Evolutionary conservation across 129 eudicot genomes (phyloP).

Genomic region (Chrysanthemum seticuspe): DNA sequence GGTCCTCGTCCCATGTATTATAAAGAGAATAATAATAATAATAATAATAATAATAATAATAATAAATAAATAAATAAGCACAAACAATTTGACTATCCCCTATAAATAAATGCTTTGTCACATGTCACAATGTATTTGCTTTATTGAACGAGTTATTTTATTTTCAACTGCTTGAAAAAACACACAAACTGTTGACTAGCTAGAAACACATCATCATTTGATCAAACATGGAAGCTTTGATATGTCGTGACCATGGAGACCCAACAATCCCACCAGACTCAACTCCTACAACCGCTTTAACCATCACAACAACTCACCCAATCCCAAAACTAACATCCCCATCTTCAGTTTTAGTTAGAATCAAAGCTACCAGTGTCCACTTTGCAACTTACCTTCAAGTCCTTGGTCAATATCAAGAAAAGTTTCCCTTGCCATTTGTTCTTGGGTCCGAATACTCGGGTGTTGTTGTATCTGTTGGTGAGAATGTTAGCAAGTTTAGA

Average conservation of each 20-base stretch:
- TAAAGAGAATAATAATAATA: too few species aligned
- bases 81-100: too few species aligned
- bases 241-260: constrained; percentile 77
- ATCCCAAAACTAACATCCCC: constrained; percentile 61
- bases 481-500: constrained; percentile 57
- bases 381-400: constrained; percentile 86
- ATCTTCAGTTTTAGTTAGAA: constrained; percentile 56
- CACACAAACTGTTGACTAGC: too few species aligned
- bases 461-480: constrained; percentile 61
- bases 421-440: constrained; percentile 62
- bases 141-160: too few species aligned
- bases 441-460: constrained; percentile 91
- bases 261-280: constrained; percentile 57
- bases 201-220: too few species aligned
- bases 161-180: too few species aligned
- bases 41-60: too few species aligned
- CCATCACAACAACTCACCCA: constrained; percentile 53
- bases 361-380: constrained; percentile 75
- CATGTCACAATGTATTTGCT: too few species aligned
- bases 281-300: constrained; percentile 43
- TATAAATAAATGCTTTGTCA: too few species aligned
- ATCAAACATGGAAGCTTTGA: constrained; percentile 66
- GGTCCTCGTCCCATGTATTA: too few species aligned
- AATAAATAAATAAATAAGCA: too few species aligned
- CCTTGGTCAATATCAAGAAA: constrained; percentile 84